phyloP scores from a whole-genome alignment of 352 stramenopile species.

The Phytophthora ramorum region DNA sequence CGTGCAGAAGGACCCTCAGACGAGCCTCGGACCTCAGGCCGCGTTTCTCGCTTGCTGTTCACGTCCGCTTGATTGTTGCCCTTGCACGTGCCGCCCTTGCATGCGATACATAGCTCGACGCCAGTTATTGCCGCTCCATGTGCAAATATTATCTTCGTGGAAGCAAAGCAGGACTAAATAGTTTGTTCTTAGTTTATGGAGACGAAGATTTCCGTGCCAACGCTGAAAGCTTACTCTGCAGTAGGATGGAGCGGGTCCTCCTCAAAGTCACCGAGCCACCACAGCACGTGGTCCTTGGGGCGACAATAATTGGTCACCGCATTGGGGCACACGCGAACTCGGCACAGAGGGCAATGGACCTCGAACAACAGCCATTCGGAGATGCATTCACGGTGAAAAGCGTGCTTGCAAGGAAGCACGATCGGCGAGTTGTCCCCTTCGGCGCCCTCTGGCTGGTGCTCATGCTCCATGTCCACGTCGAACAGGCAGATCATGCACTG shows the following conservation, averaged over 20 bases:
- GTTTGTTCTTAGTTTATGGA: too few species aligned
- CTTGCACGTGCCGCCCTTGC: too few species aligned
- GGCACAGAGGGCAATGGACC: slow-evolving; percentile 75
- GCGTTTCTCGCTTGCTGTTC: slow-evolving; percentile 21
- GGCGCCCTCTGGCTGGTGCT: slow-evolving; percentile 25
- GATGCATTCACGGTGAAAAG: slow-evolving; percentile 77
- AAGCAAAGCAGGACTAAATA: too few species aligned
- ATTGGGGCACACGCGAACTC: slow-evolving; percentile 53
- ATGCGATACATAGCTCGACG: too few species aligned
- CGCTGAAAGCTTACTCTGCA: slow-evolving; percentile 11
- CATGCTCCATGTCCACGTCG: slow-evolving; percentile 47
- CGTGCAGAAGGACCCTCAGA: not conserved
- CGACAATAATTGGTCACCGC: slow-evolving; percentile 71
- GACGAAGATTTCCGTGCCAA: not conserved
- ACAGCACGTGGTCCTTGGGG: slow-evolving; percentile 63
- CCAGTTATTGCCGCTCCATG: too few species aligned
- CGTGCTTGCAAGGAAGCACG: slow-evolving; percentile 65
- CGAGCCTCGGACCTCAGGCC: slow-evolving; percentile 6
- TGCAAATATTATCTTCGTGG: too few species aligned
- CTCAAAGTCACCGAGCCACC: slow-evolving; percentile 77
- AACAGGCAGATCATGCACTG: slow-evolving; percentile 62
- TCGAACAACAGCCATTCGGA: slow-evolving; percentile 82
- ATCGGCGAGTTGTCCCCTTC: slow-evolving; percentile 29
- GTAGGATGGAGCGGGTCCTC: slow-evolving; percentile 46
- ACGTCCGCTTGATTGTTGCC: slow-evolving; percentile 11